These are phyloP conservation scores for Chenopodium album DNA, from an alignment of 148 eudicot genomes.

Conservation along the genomic window DNA sequence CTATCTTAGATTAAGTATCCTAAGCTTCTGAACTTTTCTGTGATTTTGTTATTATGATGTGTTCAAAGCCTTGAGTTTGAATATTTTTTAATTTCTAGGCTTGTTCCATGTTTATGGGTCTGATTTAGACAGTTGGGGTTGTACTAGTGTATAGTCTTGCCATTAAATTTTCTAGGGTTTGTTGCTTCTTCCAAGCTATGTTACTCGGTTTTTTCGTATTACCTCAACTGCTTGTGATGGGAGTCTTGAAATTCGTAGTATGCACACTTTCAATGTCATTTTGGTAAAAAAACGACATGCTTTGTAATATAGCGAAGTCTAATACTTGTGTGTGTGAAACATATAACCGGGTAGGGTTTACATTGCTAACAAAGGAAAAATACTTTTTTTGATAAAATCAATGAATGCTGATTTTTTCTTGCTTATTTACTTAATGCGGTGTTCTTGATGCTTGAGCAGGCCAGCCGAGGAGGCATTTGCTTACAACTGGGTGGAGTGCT, in stretches of 20 bases:
- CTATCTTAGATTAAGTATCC: neutral
- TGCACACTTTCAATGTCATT: neutral
- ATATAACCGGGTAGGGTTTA: neutral
- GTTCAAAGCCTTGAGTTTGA: neutral
- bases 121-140: neutral
- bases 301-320: neutral
- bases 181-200: neutral
- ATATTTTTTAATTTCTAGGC: neutral
- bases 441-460: slow-evolving; percentile 44
- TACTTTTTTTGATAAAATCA: neutral
- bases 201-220: too few relatives aligned
- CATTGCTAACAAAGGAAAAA: too few relatives aligned
- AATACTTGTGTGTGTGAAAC: neutral
- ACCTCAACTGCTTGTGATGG: neutral
- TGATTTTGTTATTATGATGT: neutral
- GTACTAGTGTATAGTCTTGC: too few relatives aligned
- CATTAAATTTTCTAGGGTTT: neutral
- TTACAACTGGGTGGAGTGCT: slow-evolving; percentile 99
- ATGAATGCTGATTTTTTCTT: neutral
- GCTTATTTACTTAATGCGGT: neutral
- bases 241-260: neutral
- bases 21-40: neutral
- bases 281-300: neutral
- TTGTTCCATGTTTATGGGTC: neutral
- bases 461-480: slow-evolving; percentile 93